Percentiles rank a stretch among this genome's conserved stretches.
Evolutionary conservation across 23 red algal genomes (phyloP).

Genomic region (Chondrus crispus): DNA sequence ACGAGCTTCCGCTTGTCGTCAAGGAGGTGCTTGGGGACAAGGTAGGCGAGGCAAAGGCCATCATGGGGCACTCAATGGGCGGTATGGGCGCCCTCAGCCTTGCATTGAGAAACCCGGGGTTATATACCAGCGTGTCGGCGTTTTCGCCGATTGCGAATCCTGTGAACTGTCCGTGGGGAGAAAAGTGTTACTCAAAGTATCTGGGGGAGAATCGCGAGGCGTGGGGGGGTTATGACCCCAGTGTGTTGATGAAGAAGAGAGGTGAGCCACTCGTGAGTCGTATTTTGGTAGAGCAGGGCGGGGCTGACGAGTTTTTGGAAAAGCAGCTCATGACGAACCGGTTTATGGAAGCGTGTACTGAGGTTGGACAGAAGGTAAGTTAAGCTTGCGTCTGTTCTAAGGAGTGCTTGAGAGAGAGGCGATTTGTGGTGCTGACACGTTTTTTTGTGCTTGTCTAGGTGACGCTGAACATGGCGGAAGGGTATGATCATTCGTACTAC

Average conservation of each 20-base stretch:
- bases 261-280: background rate
- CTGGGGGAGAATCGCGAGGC: slow-evolving; percentile 60
- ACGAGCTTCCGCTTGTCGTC: slow-evolving; percentile 49
- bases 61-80: slow-evolving; percentile 98
- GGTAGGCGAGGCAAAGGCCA: background rate
- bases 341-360: slow-evolving; percentile 74
- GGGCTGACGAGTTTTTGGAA: slow-evolving; percentile 78
- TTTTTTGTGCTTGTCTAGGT: too few relatives aligned
- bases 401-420: too few relatives aligned
- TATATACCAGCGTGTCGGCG: slow-evolving; percentile 73
- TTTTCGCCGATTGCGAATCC: slow-evolving; percentile 95
- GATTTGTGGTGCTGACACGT: too few relatives aligned
- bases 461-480: slow-evolving; percentile 58
- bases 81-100: slow-evolving; percentile 86
- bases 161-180: slow-evolving; percentile 79
- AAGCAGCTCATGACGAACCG: slow-evolving; percentile 70
- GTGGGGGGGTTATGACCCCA: slow-evolving; percentile 78
- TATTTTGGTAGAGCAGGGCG: slow-evolving; percentile 91
- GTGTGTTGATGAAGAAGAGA: slow-evolving; percentile 41
- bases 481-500: slow-evolving; percentile 95
- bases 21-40: background rate
- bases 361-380: slow-evolving; percentile 71
- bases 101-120: slow-evolving; percentile 65
- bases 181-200: slow-evolving; percentile 83
- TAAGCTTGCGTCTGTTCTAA: too few relatives aligned